phyloP scores from a whole-genome alignment of 768 basidiomycete genomes.

The Kwoniella dejecticola region DNA sequence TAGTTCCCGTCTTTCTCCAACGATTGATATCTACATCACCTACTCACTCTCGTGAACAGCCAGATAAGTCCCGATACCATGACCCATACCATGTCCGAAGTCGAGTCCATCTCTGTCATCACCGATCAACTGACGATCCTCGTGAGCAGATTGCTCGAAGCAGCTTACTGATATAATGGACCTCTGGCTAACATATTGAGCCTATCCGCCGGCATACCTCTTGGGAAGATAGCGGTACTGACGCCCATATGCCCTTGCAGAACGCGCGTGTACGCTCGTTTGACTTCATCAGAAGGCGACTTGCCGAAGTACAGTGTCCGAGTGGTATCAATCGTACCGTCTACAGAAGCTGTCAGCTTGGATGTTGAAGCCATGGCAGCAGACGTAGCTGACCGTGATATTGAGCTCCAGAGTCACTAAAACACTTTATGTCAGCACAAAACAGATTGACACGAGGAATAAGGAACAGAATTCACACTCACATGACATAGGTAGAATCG shows the following conservation, averaged over 20 bases:
- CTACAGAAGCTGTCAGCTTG: conserved; percentile 63
- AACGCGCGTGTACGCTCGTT: conserved; percentile 90
- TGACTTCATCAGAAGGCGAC: conserved; percentile 74
- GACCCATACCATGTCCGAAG: conserved; percentile 55
- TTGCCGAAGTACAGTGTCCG: conserved; percentile 69
- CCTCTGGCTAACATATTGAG: conserved; percentile 87
- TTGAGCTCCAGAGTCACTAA: conserved; percentile 79
- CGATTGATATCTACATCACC: no score
- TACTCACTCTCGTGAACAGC: conserved; percentile 54
- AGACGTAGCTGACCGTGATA: conserved; percentile 46
- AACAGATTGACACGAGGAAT: not conserved
- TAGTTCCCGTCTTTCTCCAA: not conserved
- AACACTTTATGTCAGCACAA: not conserved
- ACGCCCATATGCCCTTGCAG: conserved; percentile 97
- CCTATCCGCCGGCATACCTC: conserved; percentile 78
- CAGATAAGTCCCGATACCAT: conserved; percentile 54
- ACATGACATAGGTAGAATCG: conserved; percentile 86
- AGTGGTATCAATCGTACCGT: conserved; percentile 73
- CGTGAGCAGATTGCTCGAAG: not conserved
- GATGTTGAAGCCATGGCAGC: not conserved
- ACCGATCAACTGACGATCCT: not conserved
- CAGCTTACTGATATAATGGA: conserved; percentile 67
- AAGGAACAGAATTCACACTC: conserved; percentile 42
- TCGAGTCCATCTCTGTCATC: conserved; percentile 46
- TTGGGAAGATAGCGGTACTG: conserved; percentile 84